Percentiles rank a stretch among this genome's conserved stretches.
Evolutionary conservation across 2,329 filamentous ascomycete genomes (phyloP).

Genomic region (Fusarium denticulatum): DNA sequence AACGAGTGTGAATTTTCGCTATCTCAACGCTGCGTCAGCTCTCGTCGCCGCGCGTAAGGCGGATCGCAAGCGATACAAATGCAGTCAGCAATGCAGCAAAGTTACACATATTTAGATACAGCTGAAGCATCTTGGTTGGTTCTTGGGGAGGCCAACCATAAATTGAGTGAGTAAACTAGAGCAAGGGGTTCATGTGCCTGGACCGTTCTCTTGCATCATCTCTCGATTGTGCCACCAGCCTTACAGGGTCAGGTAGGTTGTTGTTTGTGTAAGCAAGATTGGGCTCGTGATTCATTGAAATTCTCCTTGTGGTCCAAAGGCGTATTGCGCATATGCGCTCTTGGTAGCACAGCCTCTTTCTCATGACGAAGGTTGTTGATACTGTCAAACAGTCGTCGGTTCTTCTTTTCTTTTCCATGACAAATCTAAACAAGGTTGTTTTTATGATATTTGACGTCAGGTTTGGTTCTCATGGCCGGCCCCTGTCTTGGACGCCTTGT

Average conservation of each 20-base stretch:
- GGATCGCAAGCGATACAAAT: not conserved
- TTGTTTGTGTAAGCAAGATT: not conserved
- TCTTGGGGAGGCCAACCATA: not conserved
- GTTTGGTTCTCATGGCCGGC: not conserved
- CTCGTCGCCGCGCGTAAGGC: not conserved
- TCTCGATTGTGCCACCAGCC: not conserved
- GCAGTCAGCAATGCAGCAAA: not conserved
- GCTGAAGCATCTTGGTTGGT: not conserved
- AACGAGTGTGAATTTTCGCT: not conserved
- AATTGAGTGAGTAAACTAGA: not conserved
- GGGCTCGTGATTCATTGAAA: not conserved
- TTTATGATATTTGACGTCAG: conserved; percentile 1
- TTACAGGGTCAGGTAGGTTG: not conserved
- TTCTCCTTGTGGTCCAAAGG: not conserved
- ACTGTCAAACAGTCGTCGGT: not conserved
- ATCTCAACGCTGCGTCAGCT: not conserved
- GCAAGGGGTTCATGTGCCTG: not conserved
- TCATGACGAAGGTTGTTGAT: not conserved
- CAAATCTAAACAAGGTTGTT: not conserved
- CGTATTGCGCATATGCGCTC: not conserved
- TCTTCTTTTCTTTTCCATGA: not conserved
- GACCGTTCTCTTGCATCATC: not conserved
- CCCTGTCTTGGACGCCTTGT: not conserved
- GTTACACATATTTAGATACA: not conserved
- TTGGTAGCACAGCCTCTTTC: conserved; percentile 1